Conservation (phyloP, 2,329 filamentous ascomycete species). For the Cercospora zeina region DNA sequence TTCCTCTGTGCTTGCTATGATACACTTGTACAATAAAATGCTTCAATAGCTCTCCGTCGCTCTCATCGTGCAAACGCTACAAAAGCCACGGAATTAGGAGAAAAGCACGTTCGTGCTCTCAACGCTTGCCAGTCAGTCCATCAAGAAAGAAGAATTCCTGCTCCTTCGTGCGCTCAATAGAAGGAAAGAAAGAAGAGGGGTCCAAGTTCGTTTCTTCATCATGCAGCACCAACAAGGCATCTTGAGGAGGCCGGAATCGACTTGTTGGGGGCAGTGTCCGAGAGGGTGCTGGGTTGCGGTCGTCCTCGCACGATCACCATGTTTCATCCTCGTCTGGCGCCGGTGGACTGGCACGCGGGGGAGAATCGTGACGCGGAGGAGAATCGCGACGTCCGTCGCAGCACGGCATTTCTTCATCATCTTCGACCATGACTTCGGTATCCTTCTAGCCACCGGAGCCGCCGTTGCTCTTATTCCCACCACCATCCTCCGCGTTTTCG, state of each 20-base stretch:
- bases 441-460: constrained; percentile 10
- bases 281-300: neutral
- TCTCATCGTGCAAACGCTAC: neutral
- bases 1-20: constrained; percentile 14
- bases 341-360: neutral
- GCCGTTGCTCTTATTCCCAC: constrained; percentile 21
- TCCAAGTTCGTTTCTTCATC: neutral
- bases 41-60: neutral
- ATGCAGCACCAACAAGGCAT: neutral
- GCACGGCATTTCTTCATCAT: neutral
- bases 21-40: constrained; percentile 16
- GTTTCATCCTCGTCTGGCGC: neutral
- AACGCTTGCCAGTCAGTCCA: neutral
- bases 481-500: neutral
- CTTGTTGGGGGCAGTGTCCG: neutral
- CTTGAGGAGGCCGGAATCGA: neutral
- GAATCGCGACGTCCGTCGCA: neutral
- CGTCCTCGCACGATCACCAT: neutral
- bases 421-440: neutral
- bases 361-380: neutral
- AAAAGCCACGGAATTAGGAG: neutral
- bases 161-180: neutral
- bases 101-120: neutral
- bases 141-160: neutral
- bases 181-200: neutral